Conservation (phyloP, 495 filamentous ascomycete genomes). For the Penicillium turbatum region DNA sequence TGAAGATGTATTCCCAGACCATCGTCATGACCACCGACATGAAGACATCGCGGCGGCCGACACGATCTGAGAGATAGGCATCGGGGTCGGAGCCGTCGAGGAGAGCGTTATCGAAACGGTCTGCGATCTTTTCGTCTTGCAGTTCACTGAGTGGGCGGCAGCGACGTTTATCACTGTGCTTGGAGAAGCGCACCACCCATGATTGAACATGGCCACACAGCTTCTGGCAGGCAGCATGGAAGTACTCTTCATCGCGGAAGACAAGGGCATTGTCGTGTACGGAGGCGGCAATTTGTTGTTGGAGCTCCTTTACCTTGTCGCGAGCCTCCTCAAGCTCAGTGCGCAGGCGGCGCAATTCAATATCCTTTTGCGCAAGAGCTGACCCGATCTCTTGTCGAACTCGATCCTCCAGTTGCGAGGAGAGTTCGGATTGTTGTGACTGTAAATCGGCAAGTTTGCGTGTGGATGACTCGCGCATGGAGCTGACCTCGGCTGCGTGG, state of each 20-base stretch:
- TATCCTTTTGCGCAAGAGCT: conserved; percentile 66
- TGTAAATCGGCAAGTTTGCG: conserved; percentile 63
- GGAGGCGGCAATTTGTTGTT: conserved; percentile 72
- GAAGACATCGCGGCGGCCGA: conserved; percentile 83
- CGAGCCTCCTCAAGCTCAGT: conserved; percentile 72
- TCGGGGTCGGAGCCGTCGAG: conserved; percentile 92
- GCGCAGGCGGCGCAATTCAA: conserved; percentile 70
- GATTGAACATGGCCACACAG: conserved; percentile 91
- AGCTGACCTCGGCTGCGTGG: conserved; percentile 61
- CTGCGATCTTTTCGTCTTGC: conserved; percentile 81
- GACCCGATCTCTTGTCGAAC: conserved; percentile 57
- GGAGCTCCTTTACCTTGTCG: conserved; percentile 73
- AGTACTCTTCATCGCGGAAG: conserved; percentile 86
- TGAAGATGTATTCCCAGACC: conserved; percentile 98
- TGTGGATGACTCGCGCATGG: conserved; percentile 47
- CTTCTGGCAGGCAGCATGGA: conserved; percentile 87
- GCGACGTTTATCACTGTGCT: conserved; percentile 82
- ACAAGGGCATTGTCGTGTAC: conserved; percentile 71
- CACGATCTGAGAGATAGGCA: conserved; percentile 75
- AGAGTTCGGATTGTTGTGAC: conserved; percentile 53
- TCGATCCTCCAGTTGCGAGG: conserved; percentile 58
- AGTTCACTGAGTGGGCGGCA: conserved; percentile 78
- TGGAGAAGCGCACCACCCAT: conserved; percentile 95
- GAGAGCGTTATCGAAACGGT: conserved; percentile 87
- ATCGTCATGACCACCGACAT: conserved; percentile 97